These are phyloP conservation scores for Chaetomidium leptoderma DNA, from an alignment of 495 filamentous ascomycete species.

Conservation along the genomic window DNA sequence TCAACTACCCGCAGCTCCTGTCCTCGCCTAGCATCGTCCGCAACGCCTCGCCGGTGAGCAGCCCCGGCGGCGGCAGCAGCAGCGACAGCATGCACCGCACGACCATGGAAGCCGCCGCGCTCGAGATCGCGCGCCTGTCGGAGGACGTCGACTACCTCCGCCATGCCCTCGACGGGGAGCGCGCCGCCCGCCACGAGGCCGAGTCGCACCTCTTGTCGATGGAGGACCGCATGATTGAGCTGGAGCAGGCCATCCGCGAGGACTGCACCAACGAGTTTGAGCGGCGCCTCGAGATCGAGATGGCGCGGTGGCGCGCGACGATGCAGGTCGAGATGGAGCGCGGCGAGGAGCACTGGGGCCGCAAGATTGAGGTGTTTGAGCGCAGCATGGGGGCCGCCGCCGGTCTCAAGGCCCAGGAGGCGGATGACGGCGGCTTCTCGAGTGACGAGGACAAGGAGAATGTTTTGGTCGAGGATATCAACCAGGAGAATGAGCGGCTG, in stretches of 20 bases:
- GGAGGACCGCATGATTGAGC: constrained; percentile 62
- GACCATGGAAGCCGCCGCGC: constrained; percentile 70
- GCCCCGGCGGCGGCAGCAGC: constrained; percentile 42
- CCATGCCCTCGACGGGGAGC: constrained; percentile 55
- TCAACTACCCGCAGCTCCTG: constrained; percentile 25
- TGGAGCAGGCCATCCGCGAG: constrained; percentile 86
- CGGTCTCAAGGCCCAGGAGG: constrained; percentile 7
- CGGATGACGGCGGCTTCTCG: constrained; percentile 14
- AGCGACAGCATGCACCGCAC: constrained; percentile 43
- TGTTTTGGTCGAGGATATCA: constrained; percentile 52
- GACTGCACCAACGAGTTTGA: constrained; percentile 88
- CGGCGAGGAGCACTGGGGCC: constrained; percentile 79
- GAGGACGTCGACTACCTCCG: constrained; percentile 69
- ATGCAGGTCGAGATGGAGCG: constrained; percentile 69
- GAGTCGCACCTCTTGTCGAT: constrained; percentile 56
- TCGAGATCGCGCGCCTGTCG: constrained; percentile 68
- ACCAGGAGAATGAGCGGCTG: constrained; percentile 58
- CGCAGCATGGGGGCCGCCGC: constrained; percentile 52
- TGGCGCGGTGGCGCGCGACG: constrained; percentile 68
- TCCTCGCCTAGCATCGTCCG: constrained; percentile 26
- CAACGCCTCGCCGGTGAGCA: constrained; percentile 43
- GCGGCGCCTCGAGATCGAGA: constrained; percentile 63
- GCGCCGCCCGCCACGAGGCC: constrained; percentile 52
- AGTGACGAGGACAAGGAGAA: constrained; percentile 49
- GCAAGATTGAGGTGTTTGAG: constrained; percentile 82